These are phyloP conservation scores for Fraxinus latifolia DNA, from an alignment of 305 asterid genomes.

Conservation along the genomic window DNA sequence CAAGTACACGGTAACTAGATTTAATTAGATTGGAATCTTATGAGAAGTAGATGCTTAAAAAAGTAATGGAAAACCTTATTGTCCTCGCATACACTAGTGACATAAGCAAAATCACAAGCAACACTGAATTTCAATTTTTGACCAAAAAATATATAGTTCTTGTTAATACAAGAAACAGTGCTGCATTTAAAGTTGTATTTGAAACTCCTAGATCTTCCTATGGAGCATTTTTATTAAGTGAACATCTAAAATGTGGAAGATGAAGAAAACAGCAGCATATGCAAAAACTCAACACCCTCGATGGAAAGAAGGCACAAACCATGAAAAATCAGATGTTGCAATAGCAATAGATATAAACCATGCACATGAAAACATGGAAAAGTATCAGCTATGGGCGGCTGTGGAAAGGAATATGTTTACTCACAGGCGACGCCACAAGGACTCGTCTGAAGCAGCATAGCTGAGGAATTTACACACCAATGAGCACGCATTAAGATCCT, in stretches of 20 bases:
- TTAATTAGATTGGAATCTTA: not conserved
- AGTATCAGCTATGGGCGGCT: not conserved
- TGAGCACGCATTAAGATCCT: conserved; percentile 90
- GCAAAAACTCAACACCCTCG: not conserved
- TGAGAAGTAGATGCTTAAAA: not conserved
- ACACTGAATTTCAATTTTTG: not conserved
- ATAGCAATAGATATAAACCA: not conserved
- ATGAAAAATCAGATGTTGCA: not conserved
- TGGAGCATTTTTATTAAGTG: not conserved
- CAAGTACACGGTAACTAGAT: not conserved
- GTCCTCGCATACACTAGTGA: not conserved
- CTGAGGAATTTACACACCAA: conserved; percentile 75
- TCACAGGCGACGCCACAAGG: conserved; percentile 94
- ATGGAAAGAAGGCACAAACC: not conserved
- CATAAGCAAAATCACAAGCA: not conserved
- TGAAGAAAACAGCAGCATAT: not conserved
- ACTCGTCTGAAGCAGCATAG: conserved; percentile 81
- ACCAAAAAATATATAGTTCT: not conserved
- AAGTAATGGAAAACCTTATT: not conserved
- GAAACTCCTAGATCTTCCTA: not conserved
- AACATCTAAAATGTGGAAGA: not conserved
- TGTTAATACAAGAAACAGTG: not conserved
- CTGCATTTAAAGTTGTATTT: not conserved
- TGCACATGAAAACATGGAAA: conserved; percentile 1
- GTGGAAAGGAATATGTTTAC: conserved; percentile 23